A percentile compares a stretch with the other conserved stretches of the same genome.
phyloP scores from a whole-genome alignment of 1,284 basidiomycete species.

The Malassezia arunalokei region DNA sequence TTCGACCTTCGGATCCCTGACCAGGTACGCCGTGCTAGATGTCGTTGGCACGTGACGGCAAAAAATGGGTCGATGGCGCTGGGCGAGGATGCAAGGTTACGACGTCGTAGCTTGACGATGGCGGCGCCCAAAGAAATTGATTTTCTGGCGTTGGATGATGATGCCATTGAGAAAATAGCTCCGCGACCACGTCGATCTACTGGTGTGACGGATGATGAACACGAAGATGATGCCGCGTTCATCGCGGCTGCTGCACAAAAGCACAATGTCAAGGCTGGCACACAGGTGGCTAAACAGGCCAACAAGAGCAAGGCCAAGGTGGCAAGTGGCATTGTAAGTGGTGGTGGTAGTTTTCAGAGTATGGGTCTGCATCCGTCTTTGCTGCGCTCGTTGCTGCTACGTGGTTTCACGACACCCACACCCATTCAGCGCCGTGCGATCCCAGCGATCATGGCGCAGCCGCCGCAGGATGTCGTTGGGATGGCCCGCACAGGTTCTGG shows the following conservation, averaged over 20 bases:
- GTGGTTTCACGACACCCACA: slow-evolving; percentile 87
- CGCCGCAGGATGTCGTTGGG: slow-evolving; percentile 85
- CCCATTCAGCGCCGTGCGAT: slow-evolving; percentile 89
- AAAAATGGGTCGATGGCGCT: background rate
- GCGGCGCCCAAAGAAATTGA: slow-evolving; percentile 24
- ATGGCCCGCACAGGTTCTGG: slow-evolving; percentile 98
- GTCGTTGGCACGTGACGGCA: background rate
- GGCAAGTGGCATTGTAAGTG: slow-evolving; percentile 28
- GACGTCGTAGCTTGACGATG: background rate
- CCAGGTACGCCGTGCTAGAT: background rate
- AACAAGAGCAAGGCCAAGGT: slow-evolving; percentile 27
- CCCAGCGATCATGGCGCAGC: slow-evolving; percentile 68
- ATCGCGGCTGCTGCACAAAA: slow-evolving; percentile 39
- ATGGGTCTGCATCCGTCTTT: slow-evolving; percentile 62
- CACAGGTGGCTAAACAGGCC: slow-evolving; percentile 32
- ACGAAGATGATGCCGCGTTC: slow-evolving; percentile 35
- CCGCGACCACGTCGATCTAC: background rate
- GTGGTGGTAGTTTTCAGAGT: slow-evolving; percentile 44
- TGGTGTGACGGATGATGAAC: slow-evolving; percentile 18
- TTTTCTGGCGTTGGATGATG: slow-evolving; percentile 32
- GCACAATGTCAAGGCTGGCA: slow-evolving; percentile 40
- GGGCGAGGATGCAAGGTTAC: background rate
- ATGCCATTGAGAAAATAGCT: slow-evolving; percentile 9
- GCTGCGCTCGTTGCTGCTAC: slow-evolving; percentile 71
- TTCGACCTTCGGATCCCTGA: background rate